phyloP scores from a whole-genome alignment of 352 stramenopile genomes.

The Elongisporangium prolatum region DNA sequence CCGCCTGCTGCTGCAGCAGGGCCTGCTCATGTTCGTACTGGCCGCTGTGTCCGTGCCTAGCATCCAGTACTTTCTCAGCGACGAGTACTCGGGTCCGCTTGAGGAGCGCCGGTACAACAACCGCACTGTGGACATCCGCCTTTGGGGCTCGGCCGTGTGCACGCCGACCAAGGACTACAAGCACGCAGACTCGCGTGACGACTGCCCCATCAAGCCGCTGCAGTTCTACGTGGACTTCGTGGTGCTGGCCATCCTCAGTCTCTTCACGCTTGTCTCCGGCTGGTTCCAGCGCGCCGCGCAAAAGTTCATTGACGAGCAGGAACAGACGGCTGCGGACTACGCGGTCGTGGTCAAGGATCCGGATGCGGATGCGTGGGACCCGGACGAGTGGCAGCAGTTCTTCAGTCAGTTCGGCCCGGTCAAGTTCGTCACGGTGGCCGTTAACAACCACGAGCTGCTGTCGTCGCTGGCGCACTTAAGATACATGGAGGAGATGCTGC shows the following conservation, averaged over 20 bases:
- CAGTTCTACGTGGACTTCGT: constrained; percentile 60
- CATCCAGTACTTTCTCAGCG: constrained; percentile 62
- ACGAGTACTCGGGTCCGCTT: constrained; percentile 50
- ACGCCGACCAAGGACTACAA: constrained; percentile 17
- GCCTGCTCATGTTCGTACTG: constrained; percentile 46
- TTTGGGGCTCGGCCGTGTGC: constrained; percentile 55
- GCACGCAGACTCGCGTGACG: constrained; percentile 18
- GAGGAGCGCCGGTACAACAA: constrained; percentile 19
- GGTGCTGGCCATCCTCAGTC: constrained; percentile 34
- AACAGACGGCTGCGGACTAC: constrained; percentile 74
- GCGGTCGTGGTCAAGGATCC: constrained; percentile 69
- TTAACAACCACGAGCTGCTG: constrained; percentile 56
- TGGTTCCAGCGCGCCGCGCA: constrained; percentile 40
- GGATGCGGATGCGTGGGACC: constrained; percentile 51
- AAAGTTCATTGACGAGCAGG: constrained; percentile 40
- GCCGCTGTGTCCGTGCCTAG: constrained; percentile 51
- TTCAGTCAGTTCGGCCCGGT: constrained; percentile 66
- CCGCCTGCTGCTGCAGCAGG: constrained; percentile 59
- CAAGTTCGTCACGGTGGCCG: constrained; percentile 63
- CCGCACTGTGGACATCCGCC: constrained; percentile 35
- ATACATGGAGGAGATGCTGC: constrained; percentile 67
- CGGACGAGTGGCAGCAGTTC: constrained; percentile 65
- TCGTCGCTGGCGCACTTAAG: constrained; percentile 53
- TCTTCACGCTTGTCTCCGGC: constrained; percentile 40
- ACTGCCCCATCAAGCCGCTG: constrained; percentile 44